Evolutionary conservation across 1,284 basidiomycete species (phyloP), one percentile per base, ranked within the genome.

Genomic region (Pulveroboletus ridleyi): DNA sequence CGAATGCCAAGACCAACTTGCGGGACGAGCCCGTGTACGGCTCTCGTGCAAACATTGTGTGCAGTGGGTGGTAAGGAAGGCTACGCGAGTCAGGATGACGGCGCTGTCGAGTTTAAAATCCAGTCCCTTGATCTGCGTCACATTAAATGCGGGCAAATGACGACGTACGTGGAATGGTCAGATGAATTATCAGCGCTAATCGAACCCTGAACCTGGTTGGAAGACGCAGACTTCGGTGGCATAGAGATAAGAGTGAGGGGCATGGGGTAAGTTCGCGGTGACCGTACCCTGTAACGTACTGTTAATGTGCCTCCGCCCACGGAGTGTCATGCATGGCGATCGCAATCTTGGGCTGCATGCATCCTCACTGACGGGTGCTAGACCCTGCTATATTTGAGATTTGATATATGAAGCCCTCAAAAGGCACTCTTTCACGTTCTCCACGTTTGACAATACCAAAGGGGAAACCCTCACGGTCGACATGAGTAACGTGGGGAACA

Each of bases 1-100:
- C 85, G 54, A 86, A 80, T 0, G 82, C 84, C 8, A 86, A 68
- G 20, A 85, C 77, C 0, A 86, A 67, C 60, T 81, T 82, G 56
- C 82, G 78, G 46, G 69, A 85, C 78, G 10, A 87, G 76, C 29
- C 78, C 81, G 44, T 83, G 78, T 78, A 81, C 0, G 76, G 72
- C 49, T 74, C 62, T 56, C 77, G 67, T 50, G 71, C n/a, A 56
- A 71, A 68, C 76, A 76, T 75, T 17, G 14, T 41, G 52, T 52
- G 41, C 35, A 39, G 25, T 18, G 49, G 52, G 55, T 25, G 33
- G 46, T 8, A n/a, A 50, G 17, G 7, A 25, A 22, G 52, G 20
- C 1, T 54, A 23, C n/a, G 53, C 53, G 50, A 15, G 23, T 50
- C 6, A 50, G 15, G 23, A 20, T 22, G 41, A 47, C 44, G 23